phyloP scores from a whole-genome alignment of 495 filamentous ascomycete genomes.

The Daldinia caldariorum region DNA sequence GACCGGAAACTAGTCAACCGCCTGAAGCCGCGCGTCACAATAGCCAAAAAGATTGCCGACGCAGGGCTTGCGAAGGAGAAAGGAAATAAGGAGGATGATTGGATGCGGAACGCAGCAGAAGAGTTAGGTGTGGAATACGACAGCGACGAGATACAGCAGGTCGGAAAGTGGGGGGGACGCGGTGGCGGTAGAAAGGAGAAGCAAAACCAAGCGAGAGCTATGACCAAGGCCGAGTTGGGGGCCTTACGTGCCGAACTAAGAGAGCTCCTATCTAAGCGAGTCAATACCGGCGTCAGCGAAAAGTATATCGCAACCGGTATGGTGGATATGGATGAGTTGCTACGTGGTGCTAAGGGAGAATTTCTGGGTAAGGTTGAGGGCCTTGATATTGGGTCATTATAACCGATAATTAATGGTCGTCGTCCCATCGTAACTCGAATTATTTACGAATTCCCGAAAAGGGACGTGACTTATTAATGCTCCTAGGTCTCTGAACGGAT shows the following conservation, averaged over 20 bases:
- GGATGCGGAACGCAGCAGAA: slow-evolving; percentile 84
- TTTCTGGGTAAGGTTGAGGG: slow-evolving; percentile 57
- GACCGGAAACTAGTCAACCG: slow-evolving; percentile 80
- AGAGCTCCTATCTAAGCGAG: slow-evolving; percentile 72
- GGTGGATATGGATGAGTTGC: slow-evolving; percentile 82
- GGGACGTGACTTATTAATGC: no score
- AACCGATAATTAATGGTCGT: background rate
- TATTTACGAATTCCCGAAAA: background rate
- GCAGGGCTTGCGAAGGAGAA: slow-evolving; percentile 85
- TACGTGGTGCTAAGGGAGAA: slow-evolving; percentile 66
- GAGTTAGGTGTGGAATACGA: slow-evolving; percentile 96
- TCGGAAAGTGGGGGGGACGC: slow-evolving; percentile 69
- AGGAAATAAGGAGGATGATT: slow-evolving; percentile 81
- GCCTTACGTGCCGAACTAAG: slow-evolving; percentile 70
- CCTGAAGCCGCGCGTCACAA: slow-evolving; percentile 74
- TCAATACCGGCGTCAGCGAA: slow-evolving; percentile 94
- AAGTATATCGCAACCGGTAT: slow-evolving; percentile 82
- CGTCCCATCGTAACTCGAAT: background rate
- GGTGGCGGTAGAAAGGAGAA: slow-evolving; percentile 75
- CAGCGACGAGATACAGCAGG: slow-evolving; percentile 79
- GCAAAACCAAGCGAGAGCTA: slow-evolving; percentile 72
- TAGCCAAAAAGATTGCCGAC: slow-evolving; percentile 88
- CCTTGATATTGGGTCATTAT: slow-evolving; percentile 51
- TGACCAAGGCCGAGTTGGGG: slow-evolving; percentile 76
- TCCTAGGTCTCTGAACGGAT: no score